Evolutionary conservation across 805 yeast genomes (phyloP).

Genomic region (Limtongozyma cylindracea): DNA sequence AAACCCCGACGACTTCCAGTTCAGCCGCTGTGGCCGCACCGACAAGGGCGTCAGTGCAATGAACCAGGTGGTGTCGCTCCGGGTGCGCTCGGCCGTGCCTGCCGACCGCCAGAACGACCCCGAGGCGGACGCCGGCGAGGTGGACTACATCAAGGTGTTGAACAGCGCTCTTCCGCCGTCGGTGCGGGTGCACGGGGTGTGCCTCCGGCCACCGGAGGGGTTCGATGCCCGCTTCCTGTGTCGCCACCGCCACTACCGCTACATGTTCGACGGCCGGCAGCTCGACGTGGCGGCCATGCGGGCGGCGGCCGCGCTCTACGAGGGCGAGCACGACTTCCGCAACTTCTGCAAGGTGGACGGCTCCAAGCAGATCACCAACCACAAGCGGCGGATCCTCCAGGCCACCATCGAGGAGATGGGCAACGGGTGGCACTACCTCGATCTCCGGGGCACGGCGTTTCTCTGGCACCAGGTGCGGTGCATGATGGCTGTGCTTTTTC

Average conservation of each 20-base stretch:
- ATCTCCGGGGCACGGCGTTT: constrained; percentile 71
- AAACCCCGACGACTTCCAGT: constrained; percentile 36
- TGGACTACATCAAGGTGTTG: constrained; percentile 51
- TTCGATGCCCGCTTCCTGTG: constrained; percentile 94
- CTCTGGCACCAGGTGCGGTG: constrained; percentile 96
- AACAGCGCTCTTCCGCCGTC: constrained; percentile 65
- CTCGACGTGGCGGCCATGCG: constrained; percentile 46
- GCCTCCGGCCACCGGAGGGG: constrained; percentile 56
- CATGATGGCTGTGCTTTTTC: constrained; percentile 65
- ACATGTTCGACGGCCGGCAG: constrained; percentile 28
- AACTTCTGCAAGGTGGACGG: constrained; percentile 92
- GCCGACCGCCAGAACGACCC: constrained; percentile 34
- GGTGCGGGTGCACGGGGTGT: constrained; percentile 58
- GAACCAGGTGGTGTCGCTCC: constrained; percentile 74
- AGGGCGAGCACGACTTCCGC: constrained; percentile 75
- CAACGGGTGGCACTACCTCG: constrained; percentile 36
- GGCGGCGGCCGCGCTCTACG: constrained; percentile 31
- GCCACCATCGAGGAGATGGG: constrained; percentile 18
- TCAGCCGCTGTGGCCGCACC: constrained; percentile 86
- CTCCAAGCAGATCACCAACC: constrained; percentile 73
- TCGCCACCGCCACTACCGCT: constrained; percentile 61
- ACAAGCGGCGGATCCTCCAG: constrained; percentile 29
- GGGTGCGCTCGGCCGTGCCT: constrained; percentile 43
- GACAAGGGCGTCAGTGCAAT: constrained; percentile 95
- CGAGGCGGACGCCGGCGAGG: constrained; percentile 33